These are phyloP conservation scores for Teratosphaeria nubilosa DNA, from an alignment of 2,329 filamentous ascomycete species.

Conservation along the genomic window DNA sequence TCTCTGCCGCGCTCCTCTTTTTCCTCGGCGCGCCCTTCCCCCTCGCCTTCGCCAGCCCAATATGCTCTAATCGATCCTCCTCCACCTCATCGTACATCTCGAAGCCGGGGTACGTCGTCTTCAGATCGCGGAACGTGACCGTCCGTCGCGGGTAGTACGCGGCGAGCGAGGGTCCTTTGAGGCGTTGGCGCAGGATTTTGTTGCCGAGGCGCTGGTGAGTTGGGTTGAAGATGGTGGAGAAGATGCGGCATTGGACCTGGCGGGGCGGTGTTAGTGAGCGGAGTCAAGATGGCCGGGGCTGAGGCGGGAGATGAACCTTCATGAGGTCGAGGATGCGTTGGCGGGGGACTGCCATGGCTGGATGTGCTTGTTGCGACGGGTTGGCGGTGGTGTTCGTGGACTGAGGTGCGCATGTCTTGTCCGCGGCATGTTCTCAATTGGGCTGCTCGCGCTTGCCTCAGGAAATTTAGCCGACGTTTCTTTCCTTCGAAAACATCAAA, in stretches of 20 bases:
- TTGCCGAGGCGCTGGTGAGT: conserved; percentile 72
- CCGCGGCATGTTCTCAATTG: not conserved
- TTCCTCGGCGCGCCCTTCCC: conserved; percentile 87
- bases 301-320: conserved; percentile 53
- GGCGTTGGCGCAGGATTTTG: conserved; percentile 79
- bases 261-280: not conserved
- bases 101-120: conserved; percentile 58
- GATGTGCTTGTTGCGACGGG: conserved; percentile 6
- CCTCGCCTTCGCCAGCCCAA: conserved; percentile 53
- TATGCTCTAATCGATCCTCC: conserved; percentile 66
- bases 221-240: conserved; percentile 85
- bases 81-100: conserved; percentile 65
- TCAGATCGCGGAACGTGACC: conserved; percentile 62
- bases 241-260: conserved; percentile 83
- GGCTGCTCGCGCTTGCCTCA: not conserved
- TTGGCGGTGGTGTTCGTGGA: not conserved
- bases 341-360: conserved; percentile 42
- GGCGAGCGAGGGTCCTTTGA: conserved; percentile 71
- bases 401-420: not conserved
- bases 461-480: not conserved
- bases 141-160: conserved; percentile 79
- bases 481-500: not conserved
- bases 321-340: conserved; percentile 56
- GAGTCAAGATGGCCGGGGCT: not conserved
- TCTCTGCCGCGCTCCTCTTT: conserved; percentile 51